Conservation (phyloP, 345 rosid species). For the Eucalyptus fibrosa region DNA sequence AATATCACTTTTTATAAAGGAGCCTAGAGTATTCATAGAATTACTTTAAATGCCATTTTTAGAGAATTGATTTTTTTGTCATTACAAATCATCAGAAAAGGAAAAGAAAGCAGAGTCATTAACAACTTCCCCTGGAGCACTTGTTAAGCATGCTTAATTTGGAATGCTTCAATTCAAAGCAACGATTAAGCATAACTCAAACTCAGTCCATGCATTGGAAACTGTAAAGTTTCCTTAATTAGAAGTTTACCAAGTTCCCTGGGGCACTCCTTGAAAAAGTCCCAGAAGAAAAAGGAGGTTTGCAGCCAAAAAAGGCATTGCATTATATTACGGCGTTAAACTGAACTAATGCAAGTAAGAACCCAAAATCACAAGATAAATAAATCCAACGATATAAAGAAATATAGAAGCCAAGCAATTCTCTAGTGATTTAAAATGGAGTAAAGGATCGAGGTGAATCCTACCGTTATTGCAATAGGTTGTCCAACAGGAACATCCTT, state of each 20-base stretch:
- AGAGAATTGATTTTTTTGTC: not conserved
- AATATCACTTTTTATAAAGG: not conserved
- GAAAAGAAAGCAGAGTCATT: not conserved
- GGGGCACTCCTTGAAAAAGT: not conserved
- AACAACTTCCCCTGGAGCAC: not conserved
- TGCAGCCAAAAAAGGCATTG: not conserved
- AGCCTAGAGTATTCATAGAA: not conserved
- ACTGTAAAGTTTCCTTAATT: not conserved
- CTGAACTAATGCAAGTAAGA: not conserved
- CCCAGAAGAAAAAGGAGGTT: not conserved
- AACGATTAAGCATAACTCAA: not conserved
- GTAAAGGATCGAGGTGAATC: not conserved
- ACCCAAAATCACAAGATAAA: not conserved
- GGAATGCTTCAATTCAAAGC: not conserved
- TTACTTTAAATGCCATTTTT: not conserved
- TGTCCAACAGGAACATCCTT: slow-evolving; percentile 87
- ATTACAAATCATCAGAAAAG: not conserved
- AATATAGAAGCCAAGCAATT: not conserved
- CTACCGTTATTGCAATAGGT: slow-evolving; percentile 83
- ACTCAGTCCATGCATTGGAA: not conserved
- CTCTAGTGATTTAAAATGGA: not conserved
- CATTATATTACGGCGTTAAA: not conserved
- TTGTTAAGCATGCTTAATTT: not conserved
- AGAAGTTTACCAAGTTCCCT: not conserved
- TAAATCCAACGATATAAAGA: not conserved